Evolutionary conservation across 2,329 filamentous ascomycete species (phyloP).

Genomic region (Fusarium dimerum): DNA sequence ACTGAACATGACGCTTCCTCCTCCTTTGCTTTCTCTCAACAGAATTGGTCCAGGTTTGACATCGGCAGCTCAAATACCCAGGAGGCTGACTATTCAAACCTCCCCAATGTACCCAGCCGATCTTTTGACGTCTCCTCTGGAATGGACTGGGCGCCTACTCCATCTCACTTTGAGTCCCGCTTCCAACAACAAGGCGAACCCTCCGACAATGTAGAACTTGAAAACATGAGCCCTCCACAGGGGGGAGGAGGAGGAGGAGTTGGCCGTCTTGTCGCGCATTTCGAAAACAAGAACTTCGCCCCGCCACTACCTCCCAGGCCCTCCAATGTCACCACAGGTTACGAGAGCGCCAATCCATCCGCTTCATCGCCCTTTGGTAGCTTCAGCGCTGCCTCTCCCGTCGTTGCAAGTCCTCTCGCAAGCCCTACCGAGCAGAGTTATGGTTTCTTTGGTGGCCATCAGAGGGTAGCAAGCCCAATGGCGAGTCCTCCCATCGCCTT

Average conservation of each 20-base stretch:
- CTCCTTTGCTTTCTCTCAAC: constrained; percentile 33
- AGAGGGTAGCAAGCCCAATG: constrained; percentile 35
- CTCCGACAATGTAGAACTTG: constrained; percentile 30
- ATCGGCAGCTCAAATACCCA: constrained; percentile 24
- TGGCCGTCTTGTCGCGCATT: constrained; percentile 42
- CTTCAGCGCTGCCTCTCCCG: constrained; percentile 31
- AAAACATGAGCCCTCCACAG: constrained; percentile 27
- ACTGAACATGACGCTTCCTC: constrained; percentile 29
- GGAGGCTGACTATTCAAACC: constrained; percentile 24
- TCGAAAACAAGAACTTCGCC: constrained; percentile 41
- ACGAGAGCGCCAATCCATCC: constrained; percentile 27
- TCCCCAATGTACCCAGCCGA: constrained; percentile 27
- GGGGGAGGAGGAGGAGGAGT: constrained; percentile 33
- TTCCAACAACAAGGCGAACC: constrained; percentile 28
- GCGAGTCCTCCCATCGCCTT: constrained; percentile 34
- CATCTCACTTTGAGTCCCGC: constrained; percentile 30
- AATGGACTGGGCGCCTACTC: constrained; percentile 42
- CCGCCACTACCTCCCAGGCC: constrained; percentile 39
- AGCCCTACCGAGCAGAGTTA: constrained; percentile 36
- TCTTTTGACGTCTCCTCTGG: constrained; percentile 29
- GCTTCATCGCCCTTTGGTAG: constrained; percentile 34
- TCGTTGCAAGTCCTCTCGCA: constrained; percentile 34
- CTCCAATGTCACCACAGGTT: constrained; percentile 28
- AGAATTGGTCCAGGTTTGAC: constrained; percentile 36
- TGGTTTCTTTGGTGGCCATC: constrained; percentile 31